Conservation (phyloP, 306 rosid species). For the Albizia julibrissin region DNA sequence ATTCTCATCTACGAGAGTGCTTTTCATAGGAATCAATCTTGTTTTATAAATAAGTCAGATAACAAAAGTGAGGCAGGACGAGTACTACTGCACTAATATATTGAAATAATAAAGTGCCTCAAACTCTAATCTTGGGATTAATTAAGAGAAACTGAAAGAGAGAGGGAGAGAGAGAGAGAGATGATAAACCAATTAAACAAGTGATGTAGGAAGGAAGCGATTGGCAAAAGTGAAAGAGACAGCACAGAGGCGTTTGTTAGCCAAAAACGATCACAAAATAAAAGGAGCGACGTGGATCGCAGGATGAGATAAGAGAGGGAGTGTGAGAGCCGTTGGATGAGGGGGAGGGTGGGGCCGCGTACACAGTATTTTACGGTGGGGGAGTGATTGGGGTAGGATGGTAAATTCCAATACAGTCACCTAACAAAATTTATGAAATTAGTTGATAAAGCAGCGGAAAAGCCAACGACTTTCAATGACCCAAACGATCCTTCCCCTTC, state of each 20-base stretch:
- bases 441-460: conserved; percentile 31
- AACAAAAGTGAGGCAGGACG: not conserved
- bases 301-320: not conserved
- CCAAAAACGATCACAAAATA: conserved; percentile 1
- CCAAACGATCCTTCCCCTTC: conserved; percentile 31
- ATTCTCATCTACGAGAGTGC: too few relatives aligned
- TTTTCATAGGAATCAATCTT: not conserved
- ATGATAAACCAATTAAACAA: not conserved
- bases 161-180: not conserved
- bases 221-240: conserved; percentile 33
- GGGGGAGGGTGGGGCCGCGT: conserved; percentile 11
- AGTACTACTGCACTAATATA: not conserved
- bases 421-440: conserved; percentile 34
- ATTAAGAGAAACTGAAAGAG: not conserved
- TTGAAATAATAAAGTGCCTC: not conserved
- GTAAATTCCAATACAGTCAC: conserved; percentile 6
- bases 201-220: conserved; percentile 1
- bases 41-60: not conserved
- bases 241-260: conserved; percentile 13
- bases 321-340: not conserved
- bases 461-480: conserved; percentile 43
- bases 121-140: not conserved
- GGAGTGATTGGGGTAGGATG: conserved; percentile 1
- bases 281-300: conserved; percentile 10
- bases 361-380: conserved; percentile 10